phyloP scores from a whole-genome alignment of 2,329 filamentous ascomycete genomes.

The Myriosclerotinia curreyana region DNA sequence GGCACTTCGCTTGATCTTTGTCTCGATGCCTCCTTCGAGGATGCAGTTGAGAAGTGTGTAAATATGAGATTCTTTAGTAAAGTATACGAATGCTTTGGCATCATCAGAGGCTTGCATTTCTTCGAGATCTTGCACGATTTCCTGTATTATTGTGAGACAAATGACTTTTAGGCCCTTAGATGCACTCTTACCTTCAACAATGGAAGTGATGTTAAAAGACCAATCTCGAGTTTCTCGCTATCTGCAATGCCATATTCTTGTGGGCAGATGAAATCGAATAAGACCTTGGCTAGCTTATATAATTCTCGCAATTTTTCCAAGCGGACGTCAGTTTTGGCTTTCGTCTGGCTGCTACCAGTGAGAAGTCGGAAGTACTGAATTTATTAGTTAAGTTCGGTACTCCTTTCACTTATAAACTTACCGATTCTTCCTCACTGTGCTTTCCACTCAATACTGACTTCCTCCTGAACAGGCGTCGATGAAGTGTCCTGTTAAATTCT shows the following conservation, averaged over 20 bases:
- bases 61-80: conserved; percentile 98
- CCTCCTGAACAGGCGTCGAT: conserved; percentile 55
- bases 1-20: conserved; percentile 90
- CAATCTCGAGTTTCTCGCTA: conserved; percentile 97
- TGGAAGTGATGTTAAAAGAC: conserved; percentile 86
- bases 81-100: conserved; percentile 96
- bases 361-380: conserved; percentile 81
- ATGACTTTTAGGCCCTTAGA: not conserved
- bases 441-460: conserved; percentile 58
- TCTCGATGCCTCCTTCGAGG: conserved; percentile 91
- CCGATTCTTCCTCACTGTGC: conserved; percentile 46
- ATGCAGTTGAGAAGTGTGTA: conserved; percentile 98
- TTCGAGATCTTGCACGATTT: conserved; percentile 95
- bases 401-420: not conserved
- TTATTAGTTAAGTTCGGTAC: not conserved
- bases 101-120: conserved; percentile 94
- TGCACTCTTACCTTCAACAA: conserved; percentile 56
- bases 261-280: conserved; percentile 98
- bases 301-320: conserved; percentile 88
- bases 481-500: conserved; percentile 34
- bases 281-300: conserved; percentile 87
- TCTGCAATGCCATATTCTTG: conserved; percentile 98
- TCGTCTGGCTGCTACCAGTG: conserved; percentile 69
- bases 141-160: conserved; percentile 47
- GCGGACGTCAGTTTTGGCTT: conserved; percentile 77